Conservation (phyloP, 768 basidiomycete species). For the Mycena olivaceomarginata region DNA sequence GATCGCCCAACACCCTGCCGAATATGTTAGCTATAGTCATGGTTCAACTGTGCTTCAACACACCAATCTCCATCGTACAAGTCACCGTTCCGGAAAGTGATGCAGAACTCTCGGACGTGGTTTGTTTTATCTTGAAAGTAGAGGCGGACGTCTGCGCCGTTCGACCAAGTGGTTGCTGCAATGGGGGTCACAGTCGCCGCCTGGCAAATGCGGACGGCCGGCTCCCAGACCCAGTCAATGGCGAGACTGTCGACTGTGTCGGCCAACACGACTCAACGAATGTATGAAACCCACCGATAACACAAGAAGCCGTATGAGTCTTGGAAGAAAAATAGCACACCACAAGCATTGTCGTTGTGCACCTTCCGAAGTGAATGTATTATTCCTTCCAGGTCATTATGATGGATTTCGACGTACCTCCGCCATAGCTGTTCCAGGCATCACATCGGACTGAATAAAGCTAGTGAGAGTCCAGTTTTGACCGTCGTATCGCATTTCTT, state of each 20-base stretch:
- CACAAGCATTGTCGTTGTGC: background rate
- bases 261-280: background rate
- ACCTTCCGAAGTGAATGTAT: background rate
- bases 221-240: background rate
- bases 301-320: background rate
- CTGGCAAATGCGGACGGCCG: background rate
- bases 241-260: background rate
- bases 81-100: background rate
- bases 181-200: background rate
- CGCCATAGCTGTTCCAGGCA: constrained; percentile 3
- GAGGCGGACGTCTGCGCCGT: background rate
- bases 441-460: background rate
- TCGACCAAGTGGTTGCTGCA: background rate
- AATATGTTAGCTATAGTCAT: background rate
- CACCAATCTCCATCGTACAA: background rate
- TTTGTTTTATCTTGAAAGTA: background rate
- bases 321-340: background rate
- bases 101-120: background rate
- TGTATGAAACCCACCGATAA: background rate
- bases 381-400: background rate
- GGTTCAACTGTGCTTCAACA: background rate
- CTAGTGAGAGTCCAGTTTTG: background rate
- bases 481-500: background rate
- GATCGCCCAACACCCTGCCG: background rate
- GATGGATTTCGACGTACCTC: background rate